Percentiles rank a stretch among this genome's conserved stretches.
These are phyloP conservation scores for Termitomyces sp. DNA, from an alignment of 768 basidiomycete genomes.

Conservation along the genomic window DNA sequence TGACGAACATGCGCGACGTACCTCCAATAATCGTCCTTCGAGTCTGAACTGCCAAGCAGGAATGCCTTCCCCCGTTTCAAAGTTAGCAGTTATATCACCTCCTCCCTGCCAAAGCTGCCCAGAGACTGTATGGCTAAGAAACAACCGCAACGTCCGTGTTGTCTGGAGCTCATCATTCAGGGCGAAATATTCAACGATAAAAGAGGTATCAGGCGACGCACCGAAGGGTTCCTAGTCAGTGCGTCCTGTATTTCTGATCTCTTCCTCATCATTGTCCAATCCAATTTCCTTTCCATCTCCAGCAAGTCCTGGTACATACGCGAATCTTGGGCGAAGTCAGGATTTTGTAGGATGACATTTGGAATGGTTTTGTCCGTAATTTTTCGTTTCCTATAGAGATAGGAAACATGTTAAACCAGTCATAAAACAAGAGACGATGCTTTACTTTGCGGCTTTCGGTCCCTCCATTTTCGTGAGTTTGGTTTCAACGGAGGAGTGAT, in stretches of 20 bases:
- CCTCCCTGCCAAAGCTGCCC: conserved; percentile 81
- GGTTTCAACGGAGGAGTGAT: neutral
- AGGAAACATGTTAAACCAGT: neutral
- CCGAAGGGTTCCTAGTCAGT: conserved; percentile 67
- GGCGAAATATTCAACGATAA: conserved; percentile 7
- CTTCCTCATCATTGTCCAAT: conserved; percentile 94
- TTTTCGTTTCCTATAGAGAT: conserved; percentile 57
- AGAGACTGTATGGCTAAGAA: conserved; percentile 83
- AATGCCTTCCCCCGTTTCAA: conserved; percentile 85
- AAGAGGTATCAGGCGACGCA: conserved; percentile 24
- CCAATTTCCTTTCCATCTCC: conserved; percentile 85
- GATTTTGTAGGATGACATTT: conserved; percentile 66
- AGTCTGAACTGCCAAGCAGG: conserved; percentile 87
- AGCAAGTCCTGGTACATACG: conserved; percentile 82
- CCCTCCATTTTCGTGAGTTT: conserved; percentile 25
- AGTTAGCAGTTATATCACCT: conserved; percentile 41
- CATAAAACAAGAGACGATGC: neutral
- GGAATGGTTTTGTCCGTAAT: conserved; percentile 78
- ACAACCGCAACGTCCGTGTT: conserved; percentile 78
- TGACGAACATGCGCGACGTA: conserved; percentile 23
- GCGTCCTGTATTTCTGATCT: conserved; percentile 88
- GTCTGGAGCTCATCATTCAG: conserved; percentile 41
- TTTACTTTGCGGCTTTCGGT: conserved; percentile 33
- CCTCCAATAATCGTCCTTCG: conserved; percentile 84
- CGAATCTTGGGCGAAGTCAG: conserved; percentile 77